A percentile compares a stretch with the other conserved stretches of the same genome.
phyloP scores from a whole-genome alignment of 2,329 filamentous ascomycete genomes.

The Pseudogymnoascus sp. region DNA sequence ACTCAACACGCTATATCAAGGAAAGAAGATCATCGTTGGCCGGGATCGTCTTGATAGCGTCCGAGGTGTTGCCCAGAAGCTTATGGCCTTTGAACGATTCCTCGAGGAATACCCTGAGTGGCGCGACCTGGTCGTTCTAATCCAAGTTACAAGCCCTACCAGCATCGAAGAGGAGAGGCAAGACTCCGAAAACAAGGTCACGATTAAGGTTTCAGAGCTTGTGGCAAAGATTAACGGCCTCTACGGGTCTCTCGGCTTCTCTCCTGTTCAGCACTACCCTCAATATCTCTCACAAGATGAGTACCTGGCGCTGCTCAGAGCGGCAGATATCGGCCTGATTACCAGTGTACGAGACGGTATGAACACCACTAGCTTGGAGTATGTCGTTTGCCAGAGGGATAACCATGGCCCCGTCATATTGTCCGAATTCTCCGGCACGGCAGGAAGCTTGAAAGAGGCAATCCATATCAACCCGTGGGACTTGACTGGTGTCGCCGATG shows the following conservation, averaged over 20 bases:
- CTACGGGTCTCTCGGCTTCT: slow-evolving; percentile 80
- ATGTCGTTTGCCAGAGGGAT: slow-evolving; percentile 84
- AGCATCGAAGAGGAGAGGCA: slow-evolving; percentile 72
- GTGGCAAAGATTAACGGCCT: slow-evolving; percentile 86
- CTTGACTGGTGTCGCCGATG: slow-evolving; percentile 70
- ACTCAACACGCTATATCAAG: slow-evolving; percentile 70
- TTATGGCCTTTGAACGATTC: slow-evolving; percentile 90
- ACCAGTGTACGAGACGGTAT: slow-evolving; percentile 94
- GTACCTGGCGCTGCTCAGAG: slow-evolving; percentile 87
- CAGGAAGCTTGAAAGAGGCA: slow-evolving; percentile 73
- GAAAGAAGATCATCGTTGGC: slow-evolving; percentile 90
- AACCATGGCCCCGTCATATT: slow-evolving; percentile 82
- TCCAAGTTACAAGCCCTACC: slow-evolving; percentile 88
- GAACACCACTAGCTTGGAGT: slow-evolving; percentile 95
- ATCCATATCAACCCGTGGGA: slow-evolving; percentile 98
- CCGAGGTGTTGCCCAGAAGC: slow-evolving; percentile 87
- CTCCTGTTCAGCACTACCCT: slow-evolving; percentile 88
- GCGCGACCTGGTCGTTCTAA: slow-evolving; percentile 84
- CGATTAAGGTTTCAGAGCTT: slow-evolving; percentile 81
- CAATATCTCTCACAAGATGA: slow-evolving; percentile 86
- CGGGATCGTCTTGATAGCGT: slow-evolving; percentile 90
- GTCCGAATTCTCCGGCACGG: slow-evolving; percentile 93
- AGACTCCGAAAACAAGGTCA: slow-evolving; percentile 69
- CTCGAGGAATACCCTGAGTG: slow-evolving; percentile 85
- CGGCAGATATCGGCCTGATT: slow-evolving; percentile 86